Evolutionary conservation across 1,284 basidiomycete genomes (phyloP).

Genomic region (Inonotus hispidus): DNA sequence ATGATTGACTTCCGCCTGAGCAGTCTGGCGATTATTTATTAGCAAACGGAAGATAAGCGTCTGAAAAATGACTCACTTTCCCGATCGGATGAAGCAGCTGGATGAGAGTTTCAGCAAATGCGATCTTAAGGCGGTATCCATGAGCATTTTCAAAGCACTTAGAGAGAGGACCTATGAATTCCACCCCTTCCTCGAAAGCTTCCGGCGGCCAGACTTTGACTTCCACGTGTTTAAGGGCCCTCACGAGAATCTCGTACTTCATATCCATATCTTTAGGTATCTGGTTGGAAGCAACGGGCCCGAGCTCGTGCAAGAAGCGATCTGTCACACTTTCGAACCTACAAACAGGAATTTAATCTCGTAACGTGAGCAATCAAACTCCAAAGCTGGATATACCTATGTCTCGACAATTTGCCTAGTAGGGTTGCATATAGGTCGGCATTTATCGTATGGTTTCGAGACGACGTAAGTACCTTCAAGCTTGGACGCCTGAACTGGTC

Average conservation of each 20-base stretch:
- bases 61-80: constrained; percentile 48
- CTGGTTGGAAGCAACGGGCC: constrained; percentile 66
- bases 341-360: not conserved
- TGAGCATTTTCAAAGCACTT: constrained; percentile 83
- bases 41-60: constrained; percentile 6
- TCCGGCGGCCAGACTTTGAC: constrained; percentile 93
- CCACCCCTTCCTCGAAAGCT: constrained; percentile 89
- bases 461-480: constrained; percentile 54
- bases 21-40: constrained; percentile 49
- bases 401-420: constrained; percentile 74
- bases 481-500: constrained; percentile 79
- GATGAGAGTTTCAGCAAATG: constrained; percentile 82
- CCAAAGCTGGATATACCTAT: constrained; percentile 46
- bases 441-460: constrained; percentile 73
- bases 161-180: constrained; percentile 82
- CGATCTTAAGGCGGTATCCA: constrained; percentile 77
- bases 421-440: constrained; percentile 79
- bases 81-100: constrained; percentile 85
- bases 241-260: constrained; percentile 78
- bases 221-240: constrained; percentile 72
- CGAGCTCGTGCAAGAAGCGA: constrained; percentile 75
- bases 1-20: constrained; percentile 94
- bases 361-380: not conserved
- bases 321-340: constrained; percentile 88
- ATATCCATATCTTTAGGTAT: constrained; percentile 75